Evolutionary conservation across 1,284 basidiomycete species (phyloP).

Genomic region (Apiotrichum brassicae): DNA sequence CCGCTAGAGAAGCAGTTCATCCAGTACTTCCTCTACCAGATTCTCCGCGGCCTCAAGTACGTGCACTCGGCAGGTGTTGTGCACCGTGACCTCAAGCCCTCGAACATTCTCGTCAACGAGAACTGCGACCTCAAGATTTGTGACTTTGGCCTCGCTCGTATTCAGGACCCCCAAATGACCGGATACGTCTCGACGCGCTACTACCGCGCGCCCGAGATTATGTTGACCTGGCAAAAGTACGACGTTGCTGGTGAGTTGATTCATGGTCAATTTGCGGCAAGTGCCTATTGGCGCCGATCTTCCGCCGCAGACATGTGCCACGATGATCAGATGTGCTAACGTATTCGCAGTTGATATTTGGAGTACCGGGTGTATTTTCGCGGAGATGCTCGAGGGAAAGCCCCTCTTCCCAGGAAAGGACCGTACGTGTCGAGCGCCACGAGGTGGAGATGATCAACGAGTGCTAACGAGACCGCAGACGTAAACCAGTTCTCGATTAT

Average conservation of each 20-base stretch:
- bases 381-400: slow-evolving; percentile 99
- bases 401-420: slow-evolving; percentile 99
- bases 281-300: no score
- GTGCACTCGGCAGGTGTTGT: slow-evolving; percentile 99
- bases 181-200: slow-evolving; percentile 99
- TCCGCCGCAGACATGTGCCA: no score
- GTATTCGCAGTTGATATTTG: slow-evolving; percentile 74
- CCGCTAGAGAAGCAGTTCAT: slow-evolving; percentile 99
- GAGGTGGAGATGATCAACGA: neutral
- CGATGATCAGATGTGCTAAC: no score
- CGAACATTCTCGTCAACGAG: slow-evolving; percentile 99
- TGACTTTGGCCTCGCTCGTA: slow-evolving; percentile 94
- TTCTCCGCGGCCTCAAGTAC: slow-evolving; percentile 96
- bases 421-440: slow-evolving; percentile 46
- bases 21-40: slow-evolving; percentile 99
- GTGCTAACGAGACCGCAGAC: slow-evolving; percentile 53
- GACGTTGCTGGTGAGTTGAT: slow-evolving; percentile 68
- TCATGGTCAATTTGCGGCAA: neutral
- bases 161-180: slow-evolving; percentile 94
- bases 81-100: slow-evolving; percentile 98
- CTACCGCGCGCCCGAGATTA: slow-evolving; percentile 98
- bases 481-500: slow-evolving; percentile 99
- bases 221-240: slow-evolving; percentile 99
- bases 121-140: slow-evolving; percentile 99
- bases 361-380: slow-evolving; percentile 99